A percentile compares a stretch with the other conserved stretches of the same genome.
These are phyloP conservation scores for Mycocalia duriaeana DNA, from an alignment of 1,284 basidiomycete genomes.

Conservation along the genomic window DNA sequence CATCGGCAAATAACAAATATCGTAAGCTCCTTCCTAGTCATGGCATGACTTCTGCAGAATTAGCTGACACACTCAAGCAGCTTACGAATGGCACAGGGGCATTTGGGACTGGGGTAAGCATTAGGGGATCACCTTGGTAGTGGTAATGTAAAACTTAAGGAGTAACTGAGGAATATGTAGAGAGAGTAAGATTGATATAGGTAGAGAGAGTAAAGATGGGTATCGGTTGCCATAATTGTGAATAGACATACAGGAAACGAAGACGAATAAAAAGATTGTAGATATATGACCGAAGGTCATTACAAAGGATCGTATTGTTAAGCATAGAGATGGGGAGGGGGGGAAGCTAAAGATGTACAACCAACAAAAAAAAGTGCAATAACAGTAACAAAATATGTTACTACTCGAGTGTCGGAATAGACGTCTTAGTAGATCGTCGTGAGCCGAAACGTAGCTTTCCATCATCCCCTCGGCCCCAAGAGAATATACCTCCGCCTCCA, in stretches of 20 bases:
- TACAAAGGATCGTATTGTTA: slow-evolving; percentile 20
- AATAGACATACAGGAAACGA: slow-evolving; percentile 17
- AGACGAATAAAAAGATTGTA: slow-evolving; percentile 10
- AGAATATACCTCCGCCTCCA: slow-evolving; percentile 60
- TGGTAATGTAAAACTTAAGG: no score
- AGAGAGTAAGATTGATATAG: no score
- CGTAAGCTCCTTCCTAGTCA: slow-evolving; percentile 36
- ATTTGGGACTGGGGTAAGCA: slow-evolving; percentile 15
- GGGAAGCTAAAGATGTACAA: slow-evolving; percentile 5
- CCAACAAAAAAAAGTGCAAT: slow-evolving; percentile 7
- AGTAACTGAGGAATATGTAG: no score
- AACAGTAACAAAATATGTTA: slow-evolving; percentile 13
- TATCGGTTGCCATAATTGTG: slow-evolving; percentile 19
- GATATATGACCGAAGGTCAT: slow-evolving; percentile 12
- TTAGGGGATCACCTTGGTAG: neutral
- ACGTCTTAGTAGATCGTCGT: slow-evolving; percentile 55
- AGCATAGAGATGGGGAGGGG: slow-evolving; percentile 7
- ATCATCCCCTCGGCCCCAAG: slow-evolving; percentile 51
- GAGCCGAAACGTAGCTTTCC: slow-evolving; percentile 67
- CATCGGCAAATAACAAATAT: slow-evolving; percentile 51
- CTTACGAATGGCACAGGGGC: slow-evolving; percentile 34
- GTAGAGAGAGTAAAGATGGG: slow-evolving; percentile 20
- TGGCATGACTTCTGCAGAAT: neutral
- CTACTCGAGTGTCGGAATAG: slow-evolving; percentile 30
- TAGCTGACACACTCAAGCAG: slow-evolving; percentile 7